Evolutionary conservation across 306 rosid genomes (phyloP), one percentile per base, ranked within the genome.

Genomic region (Echinosophora koreensis): DNA sequence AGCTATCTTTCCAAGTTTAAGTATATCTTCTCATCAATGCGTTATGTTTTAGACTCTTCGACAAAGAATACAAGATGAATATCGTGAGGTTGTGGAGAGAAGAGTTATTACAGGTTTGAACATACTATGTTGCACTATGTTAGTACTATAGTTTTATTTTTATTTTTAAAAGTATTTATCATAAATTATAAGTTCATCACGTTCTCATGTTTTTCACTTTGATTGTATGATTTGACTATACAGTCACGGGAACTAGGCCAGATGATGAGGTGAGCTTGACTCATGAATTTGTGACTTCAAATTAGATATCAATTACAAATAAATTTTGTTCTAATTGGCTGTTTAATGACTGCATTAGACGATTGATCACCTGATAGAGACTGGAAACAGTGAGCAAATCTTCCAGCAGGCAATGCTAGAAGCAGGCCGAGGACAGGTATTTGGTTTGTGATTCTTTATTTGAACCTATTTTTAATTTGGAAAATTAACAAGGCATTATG

Each of bases 31-130:
- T 88, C 68, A 83, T 61, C 27, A 13, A 38, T 30, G 7, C 60
- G 10, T 42, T 70, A 51, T 78, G 64, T 85, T 71, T 47, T 86
- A 95, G 97, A 88, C 92, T 63, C 97, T 95, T 10, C 86, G 97
- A 78, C 96, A 95, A 87, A 90, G 92, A 86, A 92, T 95, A 73
- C 98, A 92, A 80, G 98, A 92, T 80, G 98, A 95, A 85, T 95
- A 95, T 83, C 98, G 98, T 13, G 98, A 92, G 87, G 98, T 95
- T 79, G 98, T 95, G 74, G 98, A 95, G 88, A 90, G 98, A 88
- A 86, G 98, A 86, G 95, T 95, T 76, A 86, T 95, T 66, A 95
- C 98, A 88, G 98, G 98, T 95, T 80, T 81, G 87, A 81, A 77
- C 46, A 72, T 49, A 66, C 46, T 13, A 15, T 68, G 71, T 59